phyloP scores from a whole-genome alignment of 73 alveolate genomes.

The Tetrahymena malaccensis region DNA sequence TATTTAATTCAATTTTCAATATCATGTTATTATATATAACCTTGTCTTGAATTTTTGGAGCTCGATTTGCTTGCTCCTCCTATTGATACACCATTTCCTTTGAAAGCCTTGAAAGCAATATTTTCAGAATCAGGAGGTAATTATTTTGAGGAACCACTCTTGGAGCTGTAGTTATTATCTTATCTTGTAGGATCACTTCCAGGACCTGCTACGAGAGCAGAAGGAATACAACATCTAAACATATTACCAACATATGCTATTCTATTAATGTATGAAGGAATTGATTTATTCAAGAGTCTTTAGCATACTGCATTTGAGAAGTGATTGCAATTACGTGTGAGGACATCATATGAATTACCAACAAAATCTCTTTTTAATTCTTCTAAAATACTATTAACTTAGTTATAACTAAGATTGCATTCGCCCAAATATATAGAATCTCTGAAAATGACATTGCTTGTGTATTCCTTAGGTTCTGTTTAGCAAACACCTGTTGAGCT shows the following conservation, averaged over 20 bases:
- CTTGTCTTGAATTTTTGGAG: not conserved
- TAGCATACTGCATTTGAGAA: not conserved
- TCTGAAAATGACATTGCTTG: not conserved
- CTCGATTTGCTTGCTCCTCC: not conserved
- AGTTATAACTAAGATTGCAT: not conserved
- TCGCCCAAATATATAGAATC: not conserved
- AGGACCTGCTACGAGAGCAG: not conserved
- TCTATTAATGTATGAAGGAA: not conserved
- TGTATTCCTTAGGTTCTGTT: not conserved
- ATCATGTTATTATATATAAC: not conserved
- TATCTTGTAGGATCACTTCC: not conserved
- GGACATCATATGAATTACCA: not conserved
- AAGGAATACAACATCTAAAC: not conserved
- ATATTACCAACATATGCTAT: not conserved
- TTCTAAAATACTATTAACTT: not conserved
- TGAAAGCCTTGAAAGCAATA: not conserved
- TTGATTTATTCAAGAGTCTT: not conserved
- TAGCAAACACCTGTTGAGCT: not conserved
- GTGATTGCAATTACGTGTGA: not conserved
- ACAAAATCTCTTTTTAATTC: not conserved
- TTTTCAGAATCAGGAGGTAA: not conserved
- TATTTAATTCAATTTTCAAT: not conserved
- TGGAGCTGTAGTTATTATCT: not conserved
- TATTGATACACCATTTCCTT: not conserved
- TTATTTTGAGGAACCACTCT: not conserved